Base-by-base conservation (phyloP, 495 filamentous ascomycete genomes). In the Xylaria bambusicola region DNA sequence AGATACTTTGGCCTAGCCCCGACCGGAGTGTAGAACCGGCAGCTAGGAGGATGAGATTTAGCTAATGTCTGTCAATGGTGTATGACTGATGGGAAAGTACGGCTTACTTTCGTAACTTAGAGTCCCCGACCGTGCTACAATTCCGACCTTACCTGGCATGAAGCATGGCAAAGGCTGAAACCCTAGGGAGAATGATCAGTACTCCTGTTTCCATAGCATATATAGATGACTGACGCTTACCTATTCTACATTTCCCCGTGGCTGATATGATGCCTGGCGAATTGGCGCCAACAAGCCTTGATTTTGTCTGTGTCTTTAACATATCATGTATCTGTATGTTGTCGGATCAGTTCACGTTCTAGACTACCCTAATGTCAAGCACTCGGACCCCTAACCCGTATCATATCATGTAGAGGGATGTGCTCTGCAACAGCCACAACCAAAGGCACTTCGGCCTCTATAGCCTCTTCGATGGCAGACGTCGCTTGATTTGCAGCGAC, bases 381-480 rank as follows among this genome's bases (percentile, higher is more conserved):
- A 12, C 21, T 26, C 15, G 29, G 13, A 15, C 12, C 27, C 64
- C 83, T 62, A 77, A 91, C 91, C 62, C 88, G 79, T 52, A 94
- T 78, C 55, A 96, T 87, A 66, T 96, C 90, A 74, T 95, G 90
- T 35, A 95, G 71, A 6, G 92, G 91, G 52, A 96, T 91, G 70
- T 96, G 92, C 70, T 97, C 92, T 1, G 92, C 92, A 41, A 97
- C 92, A 9, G 91, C 89, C 5, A 96, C 90, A 52, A 96, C 86
- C 2, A 96, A 80, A 10, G 91, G 89, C 7, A 96, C 88, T 66
- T 94, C 90, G 3, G 90, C 91, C 62, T 90, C 91, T 51, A 97
- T 91, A 0, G 92, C 91, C 66, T 96, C 90, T 66, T 93, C 87
- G 66, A 97, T 95, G 7, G 92, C 92, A 36, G 74, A 74, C 1